Percentiles rank a stretch among this genome's conserved stretches.
Conservation (phyloP, 2,329 filamentous ascomycete genomes). For the Neonectria coccinea region DNA sequence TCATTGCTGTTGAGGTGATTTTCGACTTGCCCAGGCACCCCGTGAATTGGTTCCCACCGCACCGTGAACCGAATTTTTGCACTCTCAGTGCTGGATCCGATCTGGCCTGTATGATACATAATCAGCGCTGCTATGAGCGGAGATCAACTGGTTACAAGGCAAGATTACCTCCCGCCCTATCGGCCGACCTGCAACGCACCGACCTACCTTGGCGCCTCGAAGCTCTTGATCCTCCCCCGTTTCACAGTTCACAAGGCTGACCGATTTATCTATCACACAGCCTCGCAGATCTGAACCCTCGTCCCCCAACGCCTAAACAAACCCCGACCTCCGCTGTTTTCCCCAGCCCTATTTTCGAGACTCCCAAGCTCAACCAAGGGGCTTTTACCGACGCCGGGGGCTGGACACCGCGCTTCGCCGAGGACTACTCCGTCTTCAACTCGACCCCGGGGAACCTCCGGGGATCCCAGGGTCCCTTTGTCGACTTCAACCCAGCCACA, state of each 20-base stretch:
- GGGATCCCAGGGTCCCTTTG: slow-evolving; percentile 58
- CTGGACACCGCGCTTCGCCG: slow-evolving; percentile 72
- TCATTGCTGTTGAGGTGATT: slow-evolving; percentile 32
- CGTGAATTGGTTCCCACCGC: slow-evolving; percentile 23
- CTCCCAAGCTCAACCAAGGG: slow-evolving; percentile 62
- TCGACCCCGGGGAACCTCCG: slow-evolving; percentile 70
- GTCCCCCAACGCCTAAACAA: slow-evolving; percentile 68
- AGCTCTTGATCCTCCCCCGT: slow-evolving; percentile 26
- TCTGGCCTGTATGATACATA: slow-evolving; percentile 43
- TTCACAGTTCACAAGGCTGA: slow-evolving; percentile 49
- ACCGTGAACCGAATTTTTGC: slow-evolving; percentile 22
- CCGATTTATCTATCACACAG: slow-evolving; percentile 53
- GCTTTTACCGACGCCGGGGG: slow-evolving; percentile 62
- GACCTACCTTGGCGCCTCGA: slow-evolving; percentile 25
- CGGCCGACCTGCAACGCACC: slow-evolving; percentile 1
- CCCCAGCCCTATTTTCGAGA: slow-evolving; percentile 68
- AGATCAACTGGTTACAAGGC: slow-evolving; percentile 68
- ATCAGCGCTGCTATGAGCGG: slow-evolving; percentile 70
- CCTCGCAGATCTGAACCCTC: slow-evolving; percentile 73
- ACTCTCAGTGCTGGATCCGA: slow-evolving; percentile 30
- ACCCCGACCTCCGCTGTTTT: slow-evolving; percentile 67
- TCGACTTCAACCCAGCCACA: slow-evolving; percentile 56
- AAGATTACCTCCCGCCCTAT: slow-evolving; percentile 45
- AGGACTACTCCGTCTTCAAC: slow-evolving; percentile 75
- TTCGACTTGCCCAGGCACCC: slow-evolving; percentile 13